A percentile compares a stretch with the other conserved stretches of the same genome.
Conservation (phyloP, 2,329 filamentous ascomycete genomes). For the Diplodia scrobiculata region DNA sequence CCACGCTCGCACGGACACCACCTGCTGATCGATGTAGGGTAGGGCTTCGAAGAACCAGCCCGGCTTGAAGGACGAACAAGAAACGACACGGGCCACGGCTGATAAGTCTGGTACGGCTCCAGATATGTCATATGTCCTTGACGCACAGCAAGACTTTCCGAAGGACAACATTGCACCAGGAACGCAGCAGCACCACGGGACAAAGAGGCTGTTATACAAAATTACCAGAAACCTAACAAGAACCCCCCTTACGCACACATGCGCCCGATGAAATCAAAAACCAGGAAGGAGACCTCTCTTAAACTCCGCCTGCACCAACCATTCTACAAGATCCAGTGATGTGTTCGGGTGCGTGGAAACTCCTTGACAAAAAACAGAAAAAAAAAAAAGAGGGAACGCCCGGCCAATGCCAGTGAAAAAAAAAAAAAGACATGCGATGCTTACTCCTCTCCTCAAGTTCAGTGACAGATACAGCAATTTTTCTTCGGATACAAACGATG, state of each 20-base stretch:
- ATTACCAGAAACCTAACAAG: background rate
- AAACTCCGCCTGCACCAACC: background rate
- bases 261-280: background rate
- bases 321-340: background rate
- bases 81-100: background rate
- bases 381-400: background rate
- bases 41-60: background rate
- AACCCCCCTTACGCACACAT: background rate
- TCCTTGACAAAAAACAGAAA: background rate
- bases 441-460: background rate
- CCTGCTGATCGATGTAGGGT: no score
- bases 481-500: background rate
- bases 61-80: background rate
- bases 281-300: background rate
- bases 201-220: background rate
- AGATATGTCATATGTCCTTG: background rate
- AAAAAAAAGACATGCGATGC: background rate
- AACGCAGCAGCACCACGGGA: background rate
- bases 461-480: background rate
- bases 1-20: no score
- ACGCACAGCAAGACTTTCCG: no score
- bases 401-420: background rate
- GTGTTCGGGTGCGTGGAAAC: background rate
- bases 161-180: background rate
- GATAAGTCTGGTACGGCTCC: background rate